Conservation (phyloP, 2,329 filamentous ascomycete species). For the Sporothrix phasma region DNA sequence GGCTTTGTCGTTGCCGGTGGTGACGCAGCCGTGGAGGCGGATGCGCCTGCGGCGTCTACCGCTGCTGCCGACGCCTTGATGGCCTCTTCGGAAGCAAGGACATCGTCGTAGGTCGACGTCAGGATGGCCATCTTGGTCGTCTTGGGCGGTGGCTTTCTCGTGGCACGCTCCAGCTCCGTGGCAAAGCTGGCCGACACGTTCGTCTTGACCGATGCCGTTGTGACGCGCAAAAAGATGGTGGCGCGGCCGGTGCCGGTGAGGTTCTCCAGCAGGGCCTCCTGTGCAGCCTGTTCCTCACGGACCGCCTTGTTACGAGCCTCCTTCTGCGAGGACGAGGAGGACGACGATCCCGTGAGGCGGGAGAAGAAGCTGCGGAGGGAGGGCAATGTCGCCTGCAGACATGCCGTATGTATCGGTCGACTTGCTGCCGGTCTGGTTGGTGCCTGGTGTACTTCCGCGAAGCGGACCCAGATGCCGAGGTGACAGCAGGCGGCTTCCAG, state of each 20-base stretch:
- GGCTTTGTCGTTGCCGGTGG: background rate
- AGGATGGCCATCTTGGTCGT: constrained; percentile 76
- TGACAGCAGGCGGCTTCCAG: constrained; percentile 55
- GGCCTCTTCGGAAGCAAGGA: constrained; percentile 47
- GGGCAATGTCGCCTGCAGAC: constrained; percentile 40
- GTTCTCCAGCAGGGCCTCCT: constrained; percentile 58
- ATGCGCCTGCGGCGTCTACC: background rate
- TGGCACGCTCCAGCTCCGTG: constrained; percentile 83
- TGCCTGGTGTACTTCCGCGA: background rate
- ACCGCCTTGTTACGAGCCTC: constrained; percentile 44
- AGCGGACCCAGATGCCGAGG: constrained; percentile 12
- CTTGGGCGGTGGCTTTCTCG: constrained; percentile 92
- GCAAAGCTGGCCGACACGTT: constrained; percentile 64
- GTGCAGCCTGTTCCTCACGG: constrained; percentile 51
- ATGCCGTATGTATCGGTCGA: constrained; percentile 40
- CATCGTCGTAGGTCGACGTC: constrained; percentile 83
- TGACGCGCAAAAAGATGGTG: constrained; percentile 81
- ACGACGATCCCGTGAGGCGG: constrained; percentile 48
- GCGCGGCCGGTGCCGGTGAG: constrained; percentile 60
- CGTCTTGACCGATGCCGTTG: constrained; percentile 71
- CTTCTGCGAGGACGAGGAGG: constrained; percentile 35
- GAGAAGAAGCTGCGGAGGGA: constrained; percentile 74
- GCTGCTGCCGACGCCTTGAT: background rate
- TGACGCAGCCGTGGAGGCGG: background rate
- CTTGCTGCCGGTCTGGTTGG: constrained; percentile 25